These are phyloP conservation scores for Elaeis oleifera DNA, from an alignment of 202 grass and related monocot genomes.

Conservation along the genomic window DNA sequence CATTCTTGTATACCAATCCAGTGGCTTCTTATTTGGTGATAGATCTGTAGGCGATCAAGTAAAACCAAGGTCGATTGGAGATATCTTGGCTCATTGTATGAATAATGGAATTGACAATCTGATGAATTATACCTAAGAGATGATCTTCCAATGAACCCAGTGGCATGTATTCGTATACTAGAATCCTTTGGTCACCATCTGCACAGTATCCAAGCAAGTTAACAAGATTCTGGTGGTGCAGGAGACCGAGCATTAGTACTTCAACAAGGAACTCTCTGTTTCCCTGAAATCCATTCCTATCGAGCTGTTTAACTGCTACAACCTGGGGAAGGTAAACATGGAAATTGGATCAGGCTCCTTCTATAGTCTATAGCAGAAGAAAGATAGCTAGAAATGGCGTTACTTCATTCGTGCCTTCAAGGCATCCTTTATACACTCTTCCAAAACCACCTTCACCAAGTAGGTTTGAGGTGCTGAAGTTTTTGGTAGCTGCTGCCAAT, in stretches of 20 bases:
- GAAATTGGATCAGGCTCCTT: conserved; percentile 5
- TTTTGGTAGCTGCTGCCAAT: conserved; percentile 43
- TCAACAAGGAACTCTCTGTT: conserved; percentile 88
- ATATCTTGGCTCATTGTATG: conserved; percentile 1
- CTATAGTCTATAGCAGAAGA: neutral
- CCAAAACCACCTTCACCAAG: conserved; percentile 89
- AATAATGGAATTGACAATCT: neutral
- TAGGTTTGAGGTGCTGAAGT: conserved; percentile 50
- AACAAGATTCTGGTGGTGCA: conserved; percentile 73
- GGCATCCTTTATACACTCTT: conserved; percentile 60
- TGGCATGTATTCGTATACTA: conserved; percentile 79
- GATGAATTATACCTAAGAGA: conserved; percentile 45
- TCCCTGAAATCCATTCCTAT: conserved; percentile 66
- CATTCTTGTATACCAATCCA: conserved; percentile 76
- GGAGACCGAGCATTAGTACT: conserved; percentile 84
- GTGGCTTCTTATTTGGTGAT: conserved; percentile 28
- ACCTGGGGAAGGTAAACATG: conserved; percentile 28
- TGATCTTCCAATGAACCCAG: conserved; percentile 62
- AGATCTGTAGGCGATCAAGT: conserved; percentile 31
- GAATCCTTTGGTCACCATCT: conserved; percentile 57
- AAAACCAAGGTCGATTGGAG: neutral
- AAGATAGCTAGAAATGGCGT: conserved; percentile 1
- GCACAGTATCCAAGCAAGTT: conserved; percentile 65
- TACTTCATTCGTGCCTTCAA: conserved; percentile 55
- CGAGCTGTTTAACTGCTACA: conserved; percentile 75